A percentile compares a stretch with the other conserved stretches of the same genome.
These are phyloP conservation scores for Raphanus raphanistrum DNA, from an alignment of 345 rosid genomes.

Conservation along the genomic window DNA sequence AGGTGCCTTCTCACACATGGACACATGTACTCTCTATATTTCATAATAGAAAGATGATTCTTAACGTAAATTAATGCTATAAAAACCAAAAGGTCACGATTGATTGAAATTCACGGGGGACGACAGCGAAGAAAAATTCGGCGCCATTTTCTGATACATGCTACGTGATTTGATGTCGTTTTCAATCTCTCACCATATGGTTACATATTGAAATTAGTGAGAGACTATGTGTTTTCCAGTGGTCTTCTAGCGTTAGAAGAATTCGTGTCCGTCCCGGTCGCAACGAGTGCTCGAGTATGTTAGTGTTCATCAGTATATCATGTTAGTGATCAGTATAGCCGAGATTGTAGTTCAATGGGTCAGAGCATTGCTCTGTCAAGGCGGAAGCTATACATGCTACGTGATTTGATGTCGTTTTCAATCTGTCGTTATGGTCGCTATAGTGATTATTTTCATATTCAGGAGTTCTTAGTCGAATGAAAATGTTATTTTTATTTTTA, in stretches of 20 bases:
- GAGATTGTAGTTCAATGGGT: too few species aligned
- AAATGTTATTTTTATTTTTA: not conserved
- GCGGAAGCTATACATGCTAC: too few species aligned
- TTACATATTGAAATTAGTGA: not conserved
- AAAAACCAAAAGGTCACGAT: not conserved
- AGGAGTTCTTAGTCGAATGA: constrained; percentile 3
- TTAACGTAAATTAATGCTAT: not conserved
- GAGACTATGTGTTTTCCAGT: not conserved
- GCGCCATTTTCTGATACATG: not conserved
- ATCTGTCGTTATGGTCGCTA: not conserved
- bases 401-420: not conserved
- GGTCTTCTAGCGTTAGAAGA: too few species aligned
- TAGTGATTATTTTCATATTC: not conserved
- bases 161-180: not conserved
- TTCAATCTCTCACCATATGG: not conserved
- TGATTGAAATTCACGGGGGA: not conserved
- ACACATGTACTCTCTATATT: not conserved
- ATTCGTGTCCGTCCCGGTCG: too few species aligned
- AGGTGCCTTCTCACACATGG: not conserved
- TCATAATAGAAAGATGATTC: not conserved
- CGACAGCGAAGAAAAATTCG: not conserved
- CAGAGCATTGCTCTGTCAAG: too few species aligned
- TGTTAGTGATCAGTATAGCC: too few species aligned
- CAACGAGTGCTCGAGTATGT: too few species aligned
- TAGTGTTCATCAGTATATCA: too few species aligned